These are phyloP conservation scores for Torulaspora indica DNA, from an alignment of 805 yeast genomes.

Conservation along the genomic window DNA sequence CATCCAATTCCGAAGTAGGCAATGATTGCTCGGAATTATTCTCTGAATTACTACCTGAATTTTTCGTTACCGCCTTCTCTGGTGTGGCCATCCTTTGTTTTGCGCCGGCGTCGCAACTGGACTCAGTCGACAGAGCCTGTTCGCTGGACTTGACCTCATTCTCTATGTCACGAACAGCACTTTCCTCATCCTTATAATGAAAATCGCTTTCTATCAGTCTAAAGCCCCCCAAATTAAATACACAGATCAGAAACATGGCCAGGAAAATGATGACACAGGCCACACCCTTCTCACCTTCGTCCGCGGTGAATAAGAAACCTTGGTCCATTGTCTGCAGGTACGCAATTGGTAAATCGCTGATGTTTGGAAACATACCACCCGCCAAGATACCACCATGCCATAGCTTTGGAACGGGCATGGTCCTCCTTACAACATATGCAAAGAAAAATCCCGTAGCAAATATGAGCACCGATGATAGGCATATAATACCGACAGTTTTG, in stretches of 20 bases:
- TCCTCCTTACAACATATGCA: slow-evolving; percentile 35
- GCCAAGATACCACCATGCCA: slow-evolving; percentile 70
- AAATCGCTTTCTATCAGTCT: slow-evolving; percentile 69
- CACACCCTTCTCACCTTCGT: slow-evolving; percentile 67
- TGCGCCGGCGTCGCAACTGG: background rate
- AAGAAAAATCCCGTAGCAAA: slow-evolving; percentile 47
- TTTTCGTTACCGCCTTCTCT: slow-evolving; percentile 8
- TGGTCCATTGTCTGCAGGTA: slow-evolving; percentile 64
- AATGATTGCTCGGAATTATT: slow-evolving; percentile 2
- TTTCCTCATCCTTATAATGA: slow-evolving; percentile 30
- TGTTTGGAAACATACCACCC: slow-evolving; percentile 70
- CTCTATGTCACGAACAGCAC: slow-evolving; percentile 11
- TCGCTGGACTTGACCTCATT: background rate
- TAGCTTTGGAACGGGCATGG: slow-evolving; percentile 50
- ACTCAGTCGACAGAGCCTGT: background rate
- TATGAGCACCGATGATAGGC: slow-evolving; percentile 47
- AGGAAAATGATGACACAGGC: slow-evolving; percentile 78
- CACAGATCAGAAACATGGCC: slow-evolving; percentile 57
- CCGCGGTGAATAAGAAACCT: slow-evolving; percentile 52
- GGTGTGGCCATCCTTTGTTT: slow-evolving; percentile 3
- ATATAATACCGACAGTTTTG: slow-evolving; percentile 62
- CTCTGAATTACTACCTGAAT: slow-evolving; percentile 5
- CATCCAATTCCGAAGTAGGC: background rate
- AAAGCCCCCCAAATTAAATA: slow-evolving; percentile 75
- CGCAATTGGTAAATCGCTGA: slow-evolving; percentile 74